A percentile compares a stretch with the other conserved stretches of the same genome.
phyloP scores from a whole-genome alignment of 306 rosid genomes.

The Quercus robur region DNA sequence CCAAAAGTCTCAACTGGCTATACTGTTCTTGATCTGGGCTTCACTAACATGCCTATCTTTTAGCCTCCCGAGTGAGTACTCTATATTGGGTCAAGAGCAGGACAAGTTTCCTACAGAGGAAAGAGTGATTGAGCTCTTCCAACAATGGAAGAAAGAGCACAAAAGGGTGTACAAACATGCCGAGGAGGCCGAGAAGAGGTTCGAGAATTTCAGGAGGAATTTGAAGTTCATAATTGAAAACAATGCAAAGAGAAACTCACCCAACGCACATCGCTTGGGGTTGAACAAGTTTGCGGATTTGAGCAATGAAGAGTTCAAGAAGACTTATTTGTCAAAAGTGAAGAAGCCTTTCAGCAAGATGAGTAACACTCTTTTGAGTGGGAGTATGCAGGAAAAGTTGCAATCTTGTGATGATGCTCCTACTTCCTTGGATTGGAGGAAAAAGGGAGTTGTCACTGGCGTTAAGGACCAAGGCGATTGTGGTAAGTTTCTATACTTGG shows the following conservation, averaged over 20 bases:
- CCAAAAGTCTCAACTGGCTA: constrained; percentile 21
- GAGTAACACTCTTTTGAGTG: constrained; percentile 6
- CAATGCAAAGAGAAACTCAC: constrained; percentile 36
- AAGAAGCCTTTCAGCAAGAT: constrained; percentile 41
- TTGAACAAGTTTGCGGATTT: constrained; percentile 70
- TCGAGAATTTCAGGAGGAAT: constrained; percentile 65
- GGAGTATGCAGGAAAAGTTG: constrained; percentile 21
- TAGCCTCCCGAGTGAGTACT: constrained; percentile 43
- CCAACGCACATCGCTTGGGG: constrained; percentile 39
- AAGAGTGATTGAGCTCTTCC: constrained; percentile 54
- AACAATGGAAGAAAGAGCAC: constrained; percentile 54
- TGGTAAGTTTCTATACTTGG: constrained; percentile 37
- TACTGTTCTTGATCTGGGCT: constrained; percentile 39
- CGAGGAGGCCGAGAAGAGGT: constrained; percentile 52
- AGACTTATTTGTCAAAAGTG: constrained; percentile 41
- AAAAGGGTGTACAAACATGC: constrained; percentile 38
- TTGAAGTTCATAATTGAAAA: constrained; percentile 51
- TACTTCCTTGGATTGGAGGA: constrained; percentile 76
- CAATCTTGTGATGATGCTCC: constrained; percentile 53
- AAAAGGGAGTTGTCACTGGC: constrained; percentile 57
- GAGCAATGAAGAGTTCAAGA: constrained; percentile 74
- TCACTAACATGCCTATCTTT: constrained; percentile 30
- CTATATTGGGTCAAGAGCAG: constrained; percentile 35
- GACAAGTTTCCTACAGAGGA: constrained; percentile 49
- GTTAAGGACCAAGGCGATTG: constrained; percentile 64